Base-by-base conservation (phyloP, 164 flowering plant species). In the Aristolochia fimbriata region DNA sequence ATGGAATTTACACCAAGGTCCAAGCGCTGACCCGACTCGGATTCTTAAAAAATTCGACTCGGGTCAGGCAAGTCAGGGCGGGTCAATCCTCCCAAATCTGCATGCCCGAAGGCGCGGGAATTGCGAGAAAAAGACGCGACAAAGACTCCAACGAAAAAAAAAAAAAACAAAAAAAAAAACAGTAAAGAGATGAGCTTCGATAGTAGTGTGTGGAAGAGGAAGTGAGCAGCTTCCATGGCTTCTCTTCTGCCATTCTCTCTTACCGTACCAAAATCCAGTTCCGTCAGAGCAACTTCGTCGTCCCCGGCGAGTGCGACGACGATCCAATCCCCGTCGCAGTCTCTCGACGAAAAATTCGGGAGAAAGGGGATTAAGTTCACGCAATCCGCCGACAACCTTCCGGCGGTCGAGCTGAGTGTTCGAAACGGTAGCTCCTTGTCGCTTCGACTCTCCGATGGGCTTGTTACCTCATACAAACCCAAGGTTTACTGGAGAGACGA, bases 401-500 rank as follows among this genome's bases (percentile, higher is more conserved):
- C 8, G 71, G 74, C 77, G 4, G 62, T 0, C 84, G 85, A 91
- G 61, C 77, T 91, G 24, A 83, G 80, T 0, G 91, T 85, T 1
- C 76, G 95, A 68, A 91, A 88, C 75, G 98, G 98, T 2, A 88
- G 98, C 64, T 83, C 92, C 15, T 24, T 85, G 8, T 69, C 73
- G 51, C 80, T 91, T 9, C 75, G 68, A 5, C 74, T 91, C 54
- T 73, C 92, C 3, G 79, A 81, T 62, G 98, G 75, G 46, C 87
- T 80, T 56, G 73, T 88, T 50, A 82, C 86, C 54, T 91, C 96
- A 0, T 91, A 91, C 78, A 83, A 78, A 76, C 98, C 94, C 15
- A 88, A 86, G 59, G 92, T 88, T 5, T 74, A 71, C 68, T 91
- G 96, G 96, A 82, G 82, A 31, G 94, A 88, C 13, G 96, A 88